Base-by-base conservation (phyloP, 1,139 yeast species). In the Taphrina betulina region DNA sequence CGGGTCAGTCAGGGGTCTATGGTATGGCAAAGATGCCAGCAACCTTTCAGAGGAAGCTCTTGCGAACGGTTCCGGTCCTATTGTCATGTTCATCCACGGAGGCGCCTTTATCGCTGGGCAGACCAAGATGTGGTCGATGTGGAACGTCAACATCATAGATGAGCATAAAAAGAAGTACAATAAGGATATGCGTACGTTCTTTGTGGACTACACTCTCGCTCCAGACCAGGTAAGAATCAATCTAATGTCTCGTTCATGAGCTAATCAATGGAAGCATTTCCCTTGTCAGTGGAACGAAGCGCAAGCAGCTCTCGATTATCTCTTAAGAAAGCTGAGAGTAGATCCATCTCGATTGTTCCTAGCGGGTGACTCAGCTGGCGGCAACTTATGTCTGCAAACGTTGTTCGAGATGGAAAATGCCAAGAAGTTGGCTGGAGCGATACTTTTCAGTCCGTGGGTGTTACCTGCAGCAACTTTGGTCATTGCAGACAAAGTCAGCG, bases 311-410 rank as follows among this genome's bases (percentile, higher is more conserved):
- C 17, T 40, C 10, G 54, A 50, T 20, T 50, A 50, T 33, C 46
- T 50, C 8, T 17, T 34, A n/a, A 41, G 54, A 5, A 23, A 22
- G 14, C 17, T 41, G 24, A 14, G 33, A 7, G 41, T 50, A 14
- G 38, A 38, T 29, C 54, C 46, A 2, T 22, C 40, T 5, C 45
- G 54, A 5, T n/a, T 50, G 12, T 40, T 50, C 54, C 26, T 50
- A 24, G 35, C 54, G n/a, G 54, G 54, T 23, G 54, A 50, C 23
- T 40, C 46, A 16, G 54, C 54, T 2, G 54, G 54, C 5, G 54
- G 54, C 12, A 50, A 50, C 10, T 26, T 50, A 33, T 26, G 43
- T 5, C 24, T 50, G 23, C 54, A 50, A 24, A 50, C 54, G n/a
- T 28, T 50, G 20, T 40, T 38, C 34, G 54, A 50, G 34, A 19